Percentiles rank a stretch among this genome's conserved stretches.
Conservation (phyloP, 345 rosid genomes). For the Psidium guajava region DNA sequence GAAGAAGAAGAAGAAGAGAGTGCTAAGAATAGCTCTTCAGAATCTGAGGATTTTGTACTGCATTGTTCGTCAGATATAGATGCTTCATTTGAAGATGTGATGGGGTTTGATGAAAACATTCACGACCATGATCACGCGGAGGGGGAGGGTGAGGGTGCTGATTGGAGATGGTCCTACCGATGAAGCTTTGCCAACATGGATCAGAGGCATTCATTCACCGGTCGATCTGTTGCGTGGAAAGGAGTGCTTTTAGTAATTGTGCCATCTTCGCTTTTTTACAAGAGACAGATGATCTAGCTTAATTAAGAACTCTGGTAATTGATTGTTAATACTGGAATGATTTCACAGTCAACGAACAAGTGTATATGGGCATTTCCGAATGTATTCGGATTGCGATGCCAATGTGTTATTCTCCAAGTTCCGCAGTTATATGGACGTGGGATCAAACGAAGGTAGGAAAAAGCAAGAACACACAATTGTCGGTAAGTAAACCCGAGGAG, state of each 20-base stretch:
- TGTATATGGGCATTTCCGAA: background rate
- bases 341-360: background rate
- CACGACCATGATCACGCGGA: background rate
- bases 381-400: background rate
- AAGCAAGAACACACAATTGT: background rate
- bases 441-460: background rate
- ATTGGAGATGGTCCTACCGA: background rate
- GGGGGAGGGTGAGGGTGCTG: background rate
- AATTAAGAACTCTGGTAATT: background rate
- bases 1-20: slow-evolving; percentile 18
- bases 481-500: background rate
- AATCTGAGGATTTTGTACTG: background rate
- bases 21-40: background rate
- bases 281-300: background rate
- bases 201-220: background rate
- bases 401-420: background rate
- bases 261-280: background rate
- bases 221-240: background rate
- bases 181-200: background rate
- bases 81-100: slow-evolving; percentile 17
- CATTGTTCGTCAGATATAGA: background rate
- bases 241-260: background rate
- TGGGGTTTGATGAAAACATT: slow-evolving; percentile 4
- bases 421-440: background rate
- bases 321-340: background rate